A percentile compares a stretch with the other conserved stretches of the same genome.
These are phyloP conservation scores for Zalerion maritima DNA, from an alignment of 495 filamentous ascomycete genomes.

Conservation along the genomic window DNA sequence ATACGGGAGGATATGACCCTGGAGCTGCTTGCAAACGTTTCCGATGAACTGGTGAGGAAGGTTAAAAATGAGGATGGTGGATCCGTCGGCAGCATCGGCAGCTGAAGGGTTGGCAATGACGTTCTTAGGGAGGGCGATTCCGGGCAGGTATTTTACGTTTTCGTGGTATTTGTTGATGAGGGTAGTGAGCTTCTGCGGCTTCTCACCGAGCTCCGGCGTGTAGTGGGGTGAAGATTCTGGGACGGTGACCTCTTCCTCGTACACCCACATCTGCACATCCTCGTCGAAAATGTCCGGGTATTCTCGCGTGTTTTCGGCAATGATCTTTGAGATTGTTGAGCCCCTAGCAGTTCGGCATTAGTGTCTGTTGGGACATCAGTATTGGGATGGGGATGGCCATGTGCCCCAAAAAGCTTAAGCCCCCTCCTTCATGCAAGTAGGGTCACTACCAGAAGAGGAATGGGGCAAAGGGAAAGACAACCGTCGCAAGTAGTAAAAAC, in stretches of 20 bases:
- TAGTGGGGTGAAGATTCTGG: conserved; percentile 49
- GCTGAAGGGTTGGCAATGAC: conserved; percentile 82
- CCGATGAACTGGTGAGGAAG: conserved; percentile 96
- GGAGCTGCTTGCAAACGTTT: conserved; percentile 68
- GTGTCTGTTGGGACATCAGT: too few species aligned
- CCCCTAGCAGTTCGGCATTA: conserved; percentile 42
- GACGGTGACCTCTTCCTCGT: conserved; percentile 69
- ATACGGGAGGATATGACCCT: conserved; percentile 79
- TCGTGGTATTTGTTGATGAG: conserved; percentile 90
- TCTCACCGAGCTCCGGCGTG: conserved; percentile 28
- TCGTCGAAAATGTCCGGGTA: conserved; percentile 70
- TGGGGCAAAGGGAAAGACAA: too few species aligned
- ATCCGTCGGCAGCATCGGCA: conserved; percentile 62
- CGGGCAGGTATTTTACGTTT: conserved; percentile 93
- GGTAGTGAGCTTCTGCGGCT: conserved; percentile 69
- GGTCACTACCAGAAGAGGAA: too few species aligned
- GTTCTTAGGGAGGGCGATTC: conserved; percentile 70
- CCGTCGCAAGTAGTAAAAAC: conserved; percentile 1
- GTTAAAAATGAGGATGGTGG: conserved; percentile 89
- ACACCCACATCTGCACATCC: conserved; percentile 96
- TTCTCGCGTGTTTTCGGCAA: conserved; percentile 75
- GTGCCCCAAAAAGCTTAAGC: too few species aligned
- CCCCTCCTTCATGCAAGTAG: too few species aligned
- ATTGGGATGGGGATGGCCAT: too few species aligned
- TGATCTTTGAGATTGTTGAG: conserved; percentile 90